phyloP scores from a whole-genome alignment of 352 stramenopile genomes.

The Globisporangium nunn region DNA sequence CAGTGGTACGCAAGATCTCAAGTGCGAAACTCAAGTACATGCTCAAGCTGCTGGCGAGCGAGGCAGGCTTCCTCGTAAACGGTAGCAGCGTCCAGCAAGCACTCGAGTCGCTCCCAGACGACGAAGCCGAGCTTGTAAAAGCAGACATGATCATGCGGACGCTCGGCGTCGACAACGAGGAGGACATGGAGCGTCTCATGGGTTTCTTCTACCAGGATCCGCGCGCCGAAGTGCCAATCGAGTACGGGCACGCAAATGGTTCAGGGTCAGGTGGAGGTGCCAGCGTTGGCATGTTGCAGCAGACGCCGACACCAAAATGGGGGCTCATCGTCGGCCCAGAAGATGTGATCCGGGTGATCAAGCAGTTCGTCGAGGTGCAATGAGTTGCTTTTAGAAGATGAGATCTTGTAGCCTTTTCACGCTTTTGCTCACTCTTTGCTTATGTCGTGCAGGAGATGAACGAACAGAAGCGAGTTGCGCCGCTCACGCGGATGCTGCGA shows the following conservation, averaged over 20 bases:
- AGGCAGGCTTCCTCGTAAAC: conserved; percentile 88
- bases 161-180: conserved; percentile 80
- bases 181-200: conserved; percentile 84
- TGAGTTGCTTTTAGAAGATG: not conserved
- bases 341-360: conserved; percentile 84
- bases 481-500: conserved; percentile 38
- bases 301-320: conserved; percentile 30
- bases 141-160: conserved; percentile 85
- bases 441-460: conserved; percentile 39
- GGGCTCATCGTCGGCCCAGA: conserved; percentile 74
- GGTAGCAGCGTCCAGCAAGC: conserved; percentile 61
- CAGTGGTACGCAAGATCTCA: conserved; percentile 55
- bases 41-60: conserved; percentile 75
- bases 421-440: not conserved
- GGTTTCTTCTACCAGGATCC: conserved; percentile 71
- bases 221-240: conserved; percentile 36
- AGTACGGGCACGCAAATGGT: conserved; percentile 15
- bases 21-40: conserved; percentile 85
- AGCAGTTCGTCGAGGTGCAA: conserved; percentile 82
- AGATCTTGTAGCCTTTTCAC: too few species aligned
- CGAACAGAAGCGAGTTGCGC: conserved; percentile 56
- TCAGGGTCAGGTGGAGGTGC: not conserved
- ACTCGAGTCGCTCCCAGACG: conserved; percentile 61
- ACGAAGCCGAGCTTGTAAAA: conserved; percentile 77
- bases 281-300: conserved; percentile 3